These are phyloP conservation scores for Monosporascus sp. DNA, from an alignment of 2,329 filamentous ascomycete genomes.

Conservation along the genomic window DNA sequence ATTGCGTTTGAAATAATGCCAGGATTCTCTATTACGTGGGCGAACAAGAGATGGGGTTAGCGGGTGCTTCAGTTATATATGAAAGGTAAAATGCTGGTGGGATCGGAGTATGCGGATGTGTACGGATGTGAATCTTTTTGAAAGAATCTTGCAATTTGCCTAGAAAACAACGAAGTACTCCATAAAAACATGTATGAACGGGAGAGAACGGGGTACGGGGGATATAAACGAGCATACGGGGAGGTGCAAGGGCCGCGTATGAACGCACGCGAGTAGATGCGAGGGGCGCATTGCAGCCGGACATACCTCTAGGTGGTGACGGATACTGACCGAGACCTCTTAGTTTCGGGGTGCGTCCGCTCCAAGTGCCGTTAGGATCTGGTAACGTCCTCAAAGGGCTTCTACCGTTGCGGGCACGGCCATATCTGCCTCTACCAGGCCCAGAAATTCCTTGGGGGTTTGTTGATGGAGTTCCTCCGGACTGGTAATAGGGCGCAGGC, in stretches of 20 bases:
- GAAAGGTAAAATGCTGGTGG: background rate
- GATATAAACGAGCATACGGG: too few relatives aligned
- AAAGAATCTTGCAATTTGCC: background rate
- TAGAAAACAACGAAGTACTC: background rate
- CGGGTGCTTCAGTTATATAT: slow-evolving; percentile 1
- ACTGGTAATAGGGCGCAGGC: slow-evolving; percentile 33
- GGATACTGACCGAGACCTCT: slow-evolving; percentile 37
- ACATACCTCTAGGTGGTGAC: slow-evolving; percentile 41
- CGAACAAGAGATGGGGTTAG: slow-evolving; percentile 12
- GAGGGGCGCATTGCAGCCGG: background rate
- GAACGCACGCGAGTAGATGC: background rate
- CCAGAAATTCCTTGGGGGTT: slow-evolving; percentile 72
- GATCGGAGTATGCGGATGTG: background rate
- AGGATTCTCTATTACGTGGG: slow-evolving; percentile 39
- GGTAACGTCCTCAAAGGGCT: slow-evolving; percentile 57
- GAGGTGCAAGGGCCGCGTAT: background rate
- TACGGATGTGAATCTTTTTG: background rate
- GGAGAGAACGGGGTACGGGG: too few relatives aligned
- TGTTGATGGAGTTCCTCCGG: slow-evolving; percentile 46
- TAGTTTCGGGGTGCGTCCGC: slow-evolving; percentile 41
- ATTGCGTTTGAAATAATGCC: slow-evolving; percentile 93
- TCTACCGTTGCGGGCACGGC: slow-evolving; percentile 58
- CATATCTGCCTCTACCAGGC: slow-evolving; percentile 77
- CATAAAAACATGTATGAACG: too few relatives aligned
- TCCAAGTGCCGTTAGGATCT: slow-evolving; percentile 55